Percentiles rank a stretch among this genome's conserved stretches.
These are phyloP conservation scores for Cryptococcus hybrid DNA, from an alignment of 1,284 basidiomycete genomes.

Conservation along the genomic window DNA sequence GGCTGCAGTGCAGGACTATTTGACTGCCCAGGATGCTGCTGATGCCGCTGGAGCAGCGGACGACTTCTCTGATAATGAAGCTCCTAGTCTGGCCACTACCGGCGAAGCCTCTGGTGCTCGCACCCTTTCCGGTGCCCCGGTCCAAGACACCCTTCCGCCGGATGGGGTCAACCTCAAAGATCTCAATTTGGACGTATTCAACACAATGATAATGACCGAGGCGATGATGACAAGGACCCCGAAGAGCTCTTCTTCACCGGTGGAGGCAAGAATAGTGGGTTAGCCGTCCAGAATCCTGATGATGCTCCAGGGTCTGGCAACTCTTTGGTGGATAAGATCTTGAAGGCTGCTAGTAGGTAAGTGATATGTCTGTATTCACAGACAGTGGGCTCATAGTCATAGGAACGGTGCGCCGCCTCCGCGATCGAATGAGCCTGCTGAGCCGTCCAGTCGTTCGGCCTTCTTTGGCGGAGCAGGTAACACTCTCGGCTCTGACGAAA, in stretches of 20 bases:
- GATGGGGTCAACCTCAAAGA: constrained; percentile 35
- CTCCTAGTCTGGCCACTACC: not conserved
- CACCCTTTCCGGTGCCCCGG: constrained; percentile 33
- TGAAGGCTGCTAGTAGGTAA: constrained; percentile 63
- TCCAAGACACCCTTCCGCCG: constrained; percentile 30
- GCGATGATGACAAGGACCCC: constrained; percentile 20
- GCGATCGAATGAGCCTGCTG: not conserved
- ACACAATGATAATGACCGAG: constrained; percentile 24
- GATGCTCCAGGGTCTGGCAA: constrained; percentile 47
- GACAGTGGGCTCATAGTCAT: too few species aligned
- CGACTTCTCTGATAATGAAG: not conserved
- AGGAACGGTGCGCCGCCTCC: constrained; percentile 51
- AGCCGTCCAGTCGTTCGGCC: constrained; percentile 29
- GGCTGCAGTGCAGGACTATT: constrained; percentile 48
- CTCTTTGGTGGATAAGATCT: constrained; percentile 70
- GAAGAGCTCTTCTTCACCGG: constrained; percentile 66
- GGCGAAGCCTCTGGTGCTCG: constrained; percentile 15
- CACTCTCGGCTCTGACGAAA: constrained; percentile 81
- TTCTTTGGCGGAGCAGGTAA: constrained; percentile 71
- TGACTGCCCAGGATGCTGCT: constrained; percentile 36
- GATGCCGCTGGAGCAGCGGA: constrained; percentile 2
- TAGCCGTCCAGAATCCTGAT: constrained; percentile 82
- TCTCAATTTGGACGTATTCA: constrained; percentile 25
- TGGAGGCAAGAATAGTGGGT: constrained; percentile 70
- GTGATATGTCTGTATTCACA: too few species aligned